Evolutionary conservation across 139 green algal species (phyloP), one percentile per base, ranked within the genome.

Genomic region (Coelastrella sp.): DNA sequence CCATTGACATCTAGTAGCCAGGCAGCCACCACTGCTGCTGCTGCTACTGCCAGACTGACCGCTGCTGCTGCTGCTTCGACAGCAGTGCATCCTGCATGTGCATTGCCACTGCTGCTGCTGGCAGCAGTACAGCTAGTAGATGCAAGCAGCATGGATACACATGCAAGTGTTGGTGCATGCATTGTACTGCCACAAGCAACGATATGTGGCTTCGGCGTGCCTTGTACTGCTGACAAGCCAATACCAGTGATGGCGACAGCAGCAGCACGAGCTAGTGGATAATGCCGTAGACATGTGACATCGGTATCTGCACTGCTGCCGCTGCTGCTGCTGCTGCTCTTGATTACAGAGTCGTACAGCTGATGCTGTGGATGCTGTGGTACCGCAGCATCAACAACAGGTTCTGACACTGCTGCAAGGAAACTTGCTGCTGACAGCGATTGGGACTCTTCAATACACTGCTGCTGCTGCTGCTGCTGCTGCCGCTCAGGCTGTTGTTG

Each of bases 181-280:
- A 82, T 34, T 0, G 37, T 82, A 35, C 53, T 82, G 75, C 75
- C 75, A 45, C 75, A 82, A 4, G 75, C 69, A 19, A 82, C 75
- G 15, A 82, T 7, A 45, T 82, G 75, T 3, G 75, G 75, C 0
- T 35, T 35, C 38, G 51, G 75, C 6, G 75, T 82, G 25, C 75
- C 75, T 25, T 57, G 75, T 3, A n/a, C 11, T 57, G 75, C 75
- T 53, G 53, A 34, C 27, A 82, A 9, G 27, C 66, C 66, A 51
- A 48, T 35, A 51, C 34, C 66, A 30, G 66, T 35, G 4, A 45
- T 35, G 30, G 66, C 32, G 34, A 27, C 66, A 74, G 66, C 66
- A 51, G 34, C 66, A 74, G 66, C 66, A 74, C 66, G 19, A 30
- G 66, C n/a, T n/a, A n/a, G n/a, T n/a, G n/a, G n/a, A n/a, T n/a